These are phyloP conservation scores for Solanum etuberosum DNA, from an alignment of 257 asterid species.

Conservation along the genomic window DNA sequence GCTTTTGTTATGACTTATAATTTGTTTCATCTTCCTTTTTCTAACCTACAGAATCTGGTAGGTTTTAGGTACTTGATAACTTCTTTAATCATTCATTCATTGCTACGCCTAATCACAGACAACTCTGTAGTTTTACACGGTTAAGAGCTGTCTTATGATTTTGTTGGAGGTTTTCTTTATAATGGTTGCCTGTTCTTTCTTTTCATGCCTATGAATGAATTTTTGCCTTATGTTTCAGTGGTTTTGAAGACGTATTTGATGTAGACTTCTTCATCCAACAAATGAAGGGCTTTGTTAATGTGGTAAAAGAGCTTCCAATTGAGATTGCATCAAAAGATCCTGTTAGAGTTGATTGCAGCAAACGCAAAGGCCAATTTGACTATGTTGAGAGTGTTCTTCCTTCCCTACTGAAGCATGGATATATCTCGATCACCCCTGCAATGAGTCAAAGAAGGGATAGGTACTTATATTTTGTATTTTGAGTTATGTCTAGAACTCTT, in stretches of 20 bases:
- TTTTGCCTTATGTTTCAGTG: constrained; percentile 34
- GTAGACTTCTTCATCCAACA: constrained; percentile 82
- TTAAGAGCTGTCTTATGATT: neutral
- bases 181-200: neutral
- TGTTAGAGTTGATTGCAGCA: constrained; percentile 86
- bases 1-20: neutral
- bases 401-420: constrained; percentile 64
- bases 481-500: neutral
- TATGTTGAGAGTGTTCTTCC: constrained; percentile 84
- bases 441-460: constrained; percentile 99
- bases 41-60: neutral
- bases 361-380: constrained; percentile 88
- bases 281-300: constrained; percentile 60
- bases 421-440: constrained; percentile 82
- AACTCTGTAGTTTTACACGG: neutral
- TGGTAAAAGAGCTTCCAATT: constrained; percentile 73
- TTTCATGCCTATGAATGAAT: neutral
- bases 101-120: neutral
- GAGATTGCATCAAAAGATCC: constrained; percentile 88
- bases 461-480: constrained; percentile 16
- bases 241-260: constrained; percentile 80
- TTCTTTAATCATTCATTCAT: neutral
- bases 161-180: neutral
- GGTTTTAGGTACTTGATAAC: neutral
- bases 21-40: neutral